These are phyloP conservation scores for Tetracentron sinense DNA, from an alignment of 164 flowering plant genomes.

Conservation along the genomic window DNA sequence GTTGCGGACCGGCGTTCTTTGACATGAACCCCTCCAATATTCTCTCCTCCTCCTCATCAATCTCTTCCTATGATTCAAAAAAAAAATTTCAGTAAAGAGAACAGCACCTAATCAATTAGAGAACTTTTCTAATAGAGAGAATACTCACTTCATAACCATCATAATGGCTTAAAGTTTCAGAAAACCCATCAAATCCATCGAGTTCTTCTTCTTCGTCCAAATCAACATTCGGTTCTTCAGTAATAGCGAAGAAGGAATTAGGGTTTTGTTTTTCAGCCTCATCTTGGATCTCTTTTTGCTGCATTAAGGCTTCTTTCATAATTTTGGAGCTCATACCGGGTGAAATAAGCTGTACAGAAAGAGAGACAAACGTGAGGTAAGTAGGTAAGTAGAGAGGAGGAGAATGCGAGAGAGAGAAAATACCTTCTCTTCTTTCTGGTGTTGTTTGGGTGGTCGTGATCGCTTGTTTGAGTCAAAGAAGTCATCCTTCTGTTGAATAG, in stretches of 20 bases:
- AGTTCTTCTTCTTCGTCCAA: conserved; percentile 51
- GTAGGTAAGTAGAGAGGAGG: too few species aligned
- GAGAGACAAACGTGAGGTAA: too few species aligned
- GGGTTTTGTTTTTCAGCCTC: conserved; percentile 29
- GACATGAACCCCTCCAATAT: conserved; percentile 66
- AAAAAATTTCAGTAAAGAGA: not conserved
- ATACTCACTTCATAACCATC: conserved; percentile 41
- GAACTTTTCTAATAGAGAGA: not conserved
- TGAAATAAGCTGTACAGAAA: conserved; percentile 41
- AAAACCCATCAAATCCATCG: conserved; percentile 61
- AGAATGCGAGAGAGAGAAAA: too few species aligned
- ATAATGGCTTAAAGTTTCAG: too few species aligned
- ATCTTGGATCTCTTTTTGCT: conserved; percentile 68
- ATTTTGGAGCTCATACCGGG: conserved; percentile 64
- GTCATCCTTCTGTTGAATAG: too few species aligned
- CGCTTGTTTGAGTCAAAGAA: too few species aligned
- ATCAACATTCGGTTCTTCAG: conserved; percentile 21
- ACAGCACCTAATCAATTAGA: not conserved
- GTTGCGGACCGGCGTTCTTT: conserved; percentile 49
- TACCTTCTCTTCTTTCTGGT: too few species aligned
- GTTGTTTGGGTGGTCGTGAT: too few species aligned
- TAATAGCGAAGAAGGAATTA: conserved; percentile 20
- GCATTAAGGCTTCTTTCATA: conserved; percentile 63
- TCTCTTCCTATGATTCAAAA: conserved; percentile 40
- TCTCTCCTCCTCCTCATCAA: conserved; percentile 76